These are phyloP conservation scores for Leptographium procerum DNA, from an alignment of 2,329 filamentous ascomycete species.

Conservation along the genomic window DNA sequence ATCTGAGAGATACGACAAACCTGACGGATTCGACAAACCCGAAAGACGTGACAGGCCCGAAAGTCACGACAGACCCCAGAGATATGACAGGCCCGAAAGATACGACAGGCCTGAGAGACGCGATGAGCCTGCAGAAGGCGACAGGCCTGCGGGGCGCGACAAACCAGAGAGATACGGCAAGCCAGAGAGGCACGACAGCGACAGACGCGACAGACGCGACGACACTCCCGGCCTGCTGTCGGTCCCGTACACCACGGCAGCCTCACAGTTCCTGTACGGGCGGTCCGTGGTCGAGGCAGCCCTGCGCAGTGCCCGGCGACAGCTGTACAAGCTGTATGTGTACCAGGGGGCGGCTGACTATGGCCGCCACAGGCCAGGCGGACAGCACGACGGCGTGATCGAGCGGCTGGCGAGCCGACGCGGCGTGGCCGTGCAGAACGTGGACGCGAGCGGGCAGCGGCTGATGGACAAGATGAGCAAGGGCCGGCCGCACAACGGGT, in stretches of 20 bases:
- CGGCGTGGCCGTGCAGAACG: slow-evolving; percentile 43
- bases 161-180: neutral
- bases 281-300: slow-evolving; percentile 71
- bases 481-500: slow-evolving; percentile 80
- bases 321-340: slow-evolving; percentile 77
- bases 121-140: too few species aligned
- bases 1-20: neutral
- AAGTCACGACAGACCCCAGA: neutral
- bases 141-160: neutral
- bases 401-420: slow-evolving; percentile 33
- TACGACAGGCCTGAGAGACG: neutral
- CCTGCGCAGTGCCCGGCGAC: slow-evolving; percentile 52
- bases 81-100: neutral
- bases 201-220: neutral
- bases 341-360: slow-evolving; percentile 47
- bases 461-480: slow-evolving; percentile 75
- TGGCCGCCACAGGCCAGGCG: slow-evolving; percentile 26
- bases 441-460: slow-evolving; percentile 49
- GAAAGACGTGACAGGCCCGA: neutral
- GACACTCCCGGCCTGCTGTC: slow-evolving; percentile 12
- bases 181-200: neutral
- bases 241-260: slow-evolving; percentile 60
- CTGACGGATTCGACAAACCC: neutral
- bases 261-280: slow-evolving; percentile 87
- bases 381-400: slow-evolving; percentile 32